Evolutionary conservation across 2,329 filamentous ascomycete species (phyloP).

Genomic region (Alternaria sp.): DNA sequence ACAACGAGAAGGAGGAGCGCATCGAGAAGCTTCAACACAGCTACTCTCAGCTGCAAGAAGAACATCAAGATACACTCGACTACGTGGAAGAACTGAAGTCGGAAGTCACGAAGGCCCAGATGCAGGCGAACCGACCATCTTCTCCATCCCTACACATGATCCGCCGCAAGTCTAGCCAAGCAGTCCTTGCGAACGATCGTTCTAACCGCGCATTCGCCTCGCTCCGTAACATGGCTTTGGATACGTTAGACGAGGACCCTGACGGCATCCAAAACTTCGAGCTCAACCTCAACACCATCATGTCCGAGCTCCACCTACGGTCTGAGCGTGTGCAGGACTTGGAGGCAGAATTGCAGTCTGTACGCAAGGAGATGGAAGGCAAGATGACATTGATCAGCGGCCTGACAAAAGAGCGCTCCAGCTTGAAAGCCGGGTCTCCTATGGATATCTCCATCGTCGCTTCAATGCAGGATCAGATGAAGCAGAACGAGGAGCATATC

Average conservation of each 20-base stretch:
- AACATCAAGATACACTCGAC: conserved; percentile 81
- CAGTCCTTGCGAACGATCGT: conserved; percentile 83
- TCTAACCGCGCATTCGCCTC: conserved; percentile 90
- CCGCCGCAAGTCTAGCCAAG: conserved; percentile 91
- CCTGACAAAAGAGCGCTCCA: conserved; percentile 89
- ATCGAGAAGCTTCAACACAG: conserved; percentile 75
- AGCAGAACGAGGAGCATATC: conserved; percentile 82
- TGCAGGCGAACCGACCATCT: conserved; percentile 66
- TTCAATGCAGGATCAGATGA: conserved; percentile 83
- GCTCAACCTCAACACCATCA: conserved; percentile 85
- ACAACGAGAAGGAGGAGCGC: conserved; percentile 77
- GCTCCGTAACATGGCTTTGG: conserved; percentile 83
- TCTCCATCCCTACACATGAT: conserved; percentile 77
- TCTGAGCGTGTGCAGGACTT: conserved; percentile 90
- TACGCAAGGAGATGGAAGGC: conserved; percentile 94
- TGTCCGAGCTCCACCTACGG: conserved; percentile 86
- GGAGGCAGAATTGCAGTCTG: conserved; percentile 79
- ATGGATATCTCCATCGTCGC: conserved; percentile 92
- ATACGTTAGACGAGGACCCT: conserved; percentile 81
- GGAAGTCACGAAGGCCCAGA: conserved; percentile 79
- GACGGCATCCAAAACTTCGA: conserved; percentile 93
- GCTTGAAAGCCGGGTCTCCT: conserved; percentile 77
- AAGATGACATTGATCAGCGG: conserved; percentile 97
- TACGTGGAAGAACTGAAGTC: conserved; percentile 91
- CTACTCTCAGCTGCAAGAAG: conserved; percentile 81